These are phyloP conservation scores for Metarhizium anisopliae DNA, from an alignment of 2,329 filamentous ascomycete species.

Conservation along the genomic window DNA sequence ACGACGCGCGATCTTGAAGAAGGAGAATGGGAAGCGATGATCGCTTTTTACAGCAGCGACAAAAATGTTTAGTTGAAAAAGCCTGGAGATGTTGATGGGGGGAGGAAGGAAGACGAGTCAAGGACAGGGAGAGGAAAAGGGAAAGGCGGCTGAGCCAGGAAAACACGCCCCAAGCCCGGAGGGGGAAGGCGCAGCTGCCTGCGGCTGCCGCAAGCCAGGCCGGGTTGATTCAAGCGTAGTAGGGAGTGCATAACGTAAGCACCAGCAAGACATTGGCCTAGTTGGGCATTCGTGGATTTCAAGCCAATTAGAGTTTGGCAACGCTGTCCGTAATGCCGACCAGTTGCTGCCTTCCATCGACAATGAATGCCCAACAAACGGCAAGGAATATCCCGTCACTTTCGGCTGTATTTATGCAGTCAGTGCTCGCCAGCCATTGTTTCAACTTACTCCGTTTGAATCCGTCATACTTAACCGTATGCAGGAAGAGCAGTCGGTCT, in stretches of 20 bases:
- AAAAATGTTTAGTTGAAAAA: neutral
- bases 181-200: neutral
- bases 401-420: too few species aligned
- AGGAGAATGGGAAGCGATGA: neutral
- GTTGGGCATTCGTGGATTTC: neutral
- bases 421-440: too few species aligned
- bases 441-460: too few species aligned
- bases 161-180: neutral
- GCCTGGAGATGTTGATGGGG: slow-evolving; percentile 1
- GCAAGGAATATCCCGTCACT: neutral
- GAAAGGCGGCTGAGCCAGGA: neutral
- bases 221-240: neutral
- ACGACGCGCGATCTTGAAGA: neutral
- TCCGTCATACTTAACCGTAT: too few species aligned
- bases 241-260: neutral
- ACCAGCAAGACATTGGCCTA: neutral
- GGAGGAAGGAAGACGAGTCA: neutral
- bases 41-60: neutral
- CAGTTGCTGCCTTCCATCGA: neutral
- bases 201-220: neutral
- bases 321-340: too few species aligned
- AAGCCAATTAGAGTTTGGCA: neutral
- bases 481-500: too few species aligned
- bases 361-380: neutral
- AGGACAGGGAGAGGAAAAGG: neutral